These are phyloP conservation scores for Clavispora carvajalis DNA, from an alignment of 805 yeast genomes.

Conservation along the genomic window DNA sequence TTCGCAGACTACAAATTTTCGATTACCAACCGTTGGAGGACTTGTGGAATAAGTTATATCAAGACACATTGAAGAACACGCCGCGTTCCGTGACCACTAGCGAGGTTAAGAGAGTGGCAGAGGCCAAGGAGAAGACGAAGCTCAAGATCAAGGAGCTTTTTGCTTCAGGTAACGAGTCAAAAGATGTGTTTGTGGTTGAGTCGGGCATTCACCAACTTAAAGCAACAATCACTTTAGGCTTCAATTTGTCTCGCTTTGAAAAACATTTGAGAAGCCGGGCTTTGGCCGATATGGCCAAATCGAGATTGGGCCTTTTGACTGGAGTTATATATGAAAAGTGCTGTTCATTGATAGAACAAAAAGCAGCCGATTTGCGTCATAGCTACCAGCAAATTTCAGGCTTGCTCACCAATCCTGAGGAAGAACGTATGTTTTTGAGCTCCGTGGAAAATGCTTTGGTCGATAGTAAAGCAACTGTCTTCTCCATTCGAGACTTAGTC, in stretches of 20 bases:
- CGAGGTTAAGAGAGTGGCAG: constrained; percentile 41
- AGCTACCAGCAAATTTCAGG: constrained; percentile 43
- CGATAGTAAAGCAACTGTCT: constrained; percentile 33
- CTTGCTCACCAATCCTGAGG: constrained; percentile 47
- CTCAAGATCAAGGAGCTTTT: constrained; percentile 30
- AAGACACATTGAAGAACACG: constrained; percentile 29
- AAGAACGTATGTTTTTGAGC: constrained; percentile 20
- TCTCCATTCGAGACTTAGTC: constrained; percentile 28
- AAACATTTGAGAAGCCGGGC: constrained; percentile 62
- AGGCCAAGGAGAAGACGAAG: constrained; percentile 56
- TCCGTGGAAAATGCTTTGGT: constrained; percentile 28
- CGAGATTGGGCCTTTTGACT: constrained; percentile 65
- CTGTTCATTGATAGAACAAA: constrained; percentile 53
- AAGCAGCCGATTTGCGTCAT: constrained; percentile 39
- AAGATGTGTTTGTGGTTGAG: constrained; percentile 22
- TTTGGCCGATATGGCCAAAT: constrained; percentile 55
- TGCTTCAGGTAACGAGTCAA: constrained; percentile 21
- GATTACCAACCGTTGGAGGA: constrained; percentile 34
- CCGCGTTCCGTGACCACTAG: constrained; percentile 35
- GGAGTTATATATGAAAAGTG: constrained; percentile 58
- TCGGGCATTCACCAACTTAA: constrained; percentile 42
- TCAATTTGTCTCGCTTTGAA: constrained; percentile 63
- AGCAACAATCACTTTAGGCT: constrained; percentile 46
- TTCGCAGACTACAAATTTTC: constrained; percentile 24
- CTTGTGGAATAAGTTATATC: constrained; percentile 32